These are phyloP conservation scores for Syncephalastrum sp. DNA, from an alignment of 371 early-diverging fungal genomes.

Conservation along the genomic window DNA sequence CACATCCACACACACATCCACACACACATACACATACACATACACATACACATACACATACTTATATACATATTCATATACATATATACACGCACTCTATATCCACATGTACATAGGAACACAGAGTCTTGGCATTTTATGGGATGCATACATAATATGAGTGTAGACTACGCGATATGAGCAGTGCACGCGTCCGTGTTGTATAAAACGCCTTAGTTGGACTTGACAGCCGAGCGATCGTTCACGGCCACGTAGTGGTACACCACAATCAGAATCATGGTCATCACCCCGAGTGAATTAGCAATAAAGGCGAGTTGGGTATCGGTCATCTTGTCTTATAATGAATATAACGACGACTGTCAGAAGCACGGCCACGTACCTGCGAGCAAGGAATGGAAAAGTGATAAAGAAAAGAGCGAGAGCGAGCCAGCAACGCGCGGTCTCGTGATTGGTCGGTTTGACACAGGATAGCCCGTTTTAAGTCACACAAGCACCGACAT, in stretches of 20 bases:
- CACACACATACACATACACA: background rate
- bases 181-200: slow-evolving; percentile 2
- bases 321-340: slow-evolving; percentile 47
- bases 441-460: no score
- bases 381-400: no score
- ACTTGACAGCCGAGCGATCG: slow-evolving; percentile 12
- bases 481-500: no score
- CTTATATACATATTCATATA: background rate
- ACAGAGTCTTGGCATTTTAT: no score
- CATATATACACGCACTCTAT: no score
- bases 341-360: slow-evolving; percentile 2
- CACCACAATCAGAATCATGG: slow-evolving; percentile 59
- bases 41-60: background rate
- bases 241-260: slow-evolving; percentile 61
- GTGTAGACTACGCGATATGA: background rate
- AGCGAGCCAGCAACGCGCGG: no score
- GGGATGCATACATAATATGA: no score
- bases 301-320: slow-evolving; percentile 56
- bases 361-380: no score
- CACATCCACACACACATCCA: background rate
- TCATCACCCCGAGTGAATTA: slow-evolving; percentile 54
- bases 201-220: slow-evolving; percentile 4
- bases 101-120: no score
- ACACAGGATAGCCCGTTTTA: no score
- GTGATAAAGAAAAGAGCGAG: no score